These are phyloP conservation scores for Pleurotus eryngii DNA, from an alignment of 768 basidiomycete species.

Conservation along the genomic window DNA sequence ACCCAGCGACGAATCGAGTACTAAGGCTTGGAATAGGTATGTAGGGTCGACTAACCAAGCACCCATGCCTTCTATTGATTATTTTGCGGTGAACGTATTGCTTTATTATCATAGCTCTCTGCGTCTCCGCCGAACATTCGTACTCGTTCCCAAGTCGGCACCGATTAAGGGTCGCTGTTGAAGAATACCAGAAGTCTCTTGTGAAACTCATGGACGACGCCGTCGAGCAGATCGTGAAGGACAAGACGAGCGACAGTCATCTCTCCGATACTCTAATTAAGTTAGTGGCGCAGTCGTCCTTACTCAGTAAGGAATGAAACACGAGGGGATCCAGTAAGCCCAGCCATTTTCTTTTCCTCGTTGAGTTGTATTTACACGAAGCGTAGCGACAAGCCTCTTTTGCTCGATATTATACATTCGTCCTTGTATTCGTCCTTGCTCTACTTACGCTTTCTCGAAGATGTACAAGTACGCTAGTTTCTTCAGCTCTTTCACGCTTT, in stretches of 20 bases:
- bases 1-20: neutral
- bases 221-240: neutral
- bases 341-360: too few relatives aligned
- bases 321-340: too few relatives aligned
- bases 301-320: too few relatives aligned
- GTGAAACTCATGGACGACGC: neutral
- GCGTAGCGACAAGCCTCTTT: too few relatives aligned
- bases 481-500: constrained; percentile 80
- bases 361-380: too few relatives aligned
- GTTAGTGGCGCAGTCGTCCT: neutral
- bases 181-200: neutral
- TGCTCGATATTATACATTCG: too few relatives aligned
- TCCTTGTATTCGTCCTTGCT: too few relatives aligned
- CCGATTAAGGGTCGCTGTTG: neutral
- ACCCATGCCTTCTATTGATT: neutral
- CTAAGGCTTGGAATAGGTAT: neutral
- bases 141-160: neutral
- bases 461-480: constrained; percentile 91
- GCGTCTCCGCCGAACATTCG: neutral
- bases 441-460: constrained; percentile 59
- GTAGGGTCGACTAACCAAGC: neutral
- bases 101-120: neutral
- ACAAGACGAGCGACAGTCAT: neutral
- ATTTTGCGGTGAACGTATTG: neutral
- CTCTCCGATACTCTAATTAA: neutral